These are phyloP conservation scores for Capsella bursapastoris DNA, from an alignment of 345 rosid species.

Conservation along the genomic window DNA sequence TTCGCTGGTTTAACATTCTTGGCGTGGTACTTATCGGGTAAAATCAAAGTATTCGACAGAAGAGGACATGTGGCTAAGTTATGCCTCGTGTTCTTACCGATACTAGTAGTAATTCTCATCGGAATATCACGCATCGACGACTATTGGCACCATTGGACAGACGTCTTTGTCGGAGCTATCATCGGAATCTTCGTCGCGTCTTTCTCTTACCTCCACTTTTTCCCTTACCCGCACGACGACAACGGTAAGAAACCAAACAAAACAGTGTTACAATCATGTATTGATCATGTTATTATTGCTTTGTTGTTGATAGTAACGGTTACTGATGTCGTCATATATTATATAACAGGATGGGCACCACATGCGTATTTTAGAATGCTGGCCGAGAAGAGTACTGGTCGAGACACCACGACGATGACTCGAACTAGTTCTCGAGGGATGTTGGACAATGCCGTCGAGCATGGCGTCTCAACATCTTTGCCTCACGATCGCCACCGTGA, in stretches of 20 bases:
- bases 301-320: not conserved
- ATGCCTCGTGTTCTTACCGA: conserved; percentile 56
- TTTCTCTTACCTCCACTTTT: conserved; percentile 64
- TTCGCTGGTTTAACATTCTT: conserved; percentile 69
- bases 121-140: conserved; percentile 68
- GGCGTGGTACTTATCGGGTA: conserved; percentile 70
- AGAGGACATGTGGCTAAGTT: conserved; percentile 61
- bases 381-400: conserved; percentile 42
- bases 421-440: conserved; percentile 34
- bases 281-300: not conserved
- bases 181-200: conserved; percentile 55
- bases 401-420: conserved; percentile 33
- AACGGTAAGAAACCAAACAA: conserved; percentile 45
- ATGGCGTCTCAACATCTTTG: conserved; percentile 1
- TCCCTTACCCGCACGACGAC: conserved; percentile 52
- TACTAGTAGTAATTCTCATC: conserved; percentile 57
- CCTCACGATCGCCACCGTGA: conserved; percentile 34
- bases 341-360: conserved; percentile 62
- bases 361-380: conserved; percentile 54
- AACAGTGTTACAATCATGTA: not conserved
- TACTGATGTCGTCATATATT: not conserved
- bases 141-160: conserved; percentile 83
- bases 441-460: conserved; percentile 38
- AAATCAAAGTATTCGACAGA: conserved; percentile 62
- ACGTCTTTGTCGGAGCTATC: conserved; percentile 65